Conservation (phyloP, 768 basidiomycete species). For the Albatrellus ellisii region DNA sequence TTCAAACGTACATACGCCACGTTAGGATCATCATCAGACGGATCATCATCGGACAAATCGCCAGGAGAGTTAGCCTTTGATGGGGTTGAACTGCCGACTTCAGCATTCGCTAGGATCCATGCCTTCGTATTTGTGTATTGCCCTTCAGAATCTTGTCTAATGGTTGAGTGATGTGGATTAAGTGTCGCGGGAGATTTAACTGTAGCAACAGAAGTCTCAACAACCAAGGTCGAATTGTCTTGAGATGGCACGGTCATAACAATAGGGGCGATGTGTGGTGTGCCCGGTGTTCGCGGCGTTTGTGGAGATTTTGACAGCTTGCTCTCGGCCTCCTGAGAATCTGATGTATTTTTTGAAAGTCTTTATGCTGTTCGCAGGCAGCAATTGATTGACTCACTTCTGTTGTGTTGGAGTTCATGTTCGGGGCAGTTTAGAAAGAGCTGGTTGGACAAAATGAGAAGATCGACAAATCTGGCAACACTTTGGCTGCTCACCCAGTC, state of each 20-base stretch:
- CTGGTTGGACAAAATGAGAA: slow-evolving; percentile 24
- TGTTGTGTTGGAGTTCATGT: slow-evolving; percentile 35
- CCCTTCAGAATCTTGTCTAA: too few species aligned
- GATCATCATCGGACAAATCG: slow-evolving; percentile 1
- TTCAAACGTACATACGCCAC: slow-evolving; percentile 50
- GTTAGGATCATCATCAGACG: slow-evolving; percentile 33
- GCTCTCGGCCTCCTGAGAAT: not conserved
- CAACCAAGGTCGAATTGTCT: too few species aligned
- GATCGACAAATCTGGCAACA: not conserved
- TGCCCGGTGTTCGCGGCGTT: not conserved
- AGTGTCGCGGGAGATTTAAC: too few species aligned
- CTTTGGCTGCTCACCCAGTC: slow-evolving; percentile 60
- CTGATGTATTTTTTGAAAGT: not conserved
- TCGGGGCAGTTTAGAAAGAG: slow-evolving; percentile 51
- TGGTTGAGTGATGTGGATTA: too few species aligned
- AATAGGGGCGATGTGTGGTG: not conserved
- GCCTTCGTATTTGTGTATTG: too few species aligned
- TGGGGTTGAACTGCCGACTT: too few species aligned
- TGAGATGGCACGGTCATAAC: too few species aligned
- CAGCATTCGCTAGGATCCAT: too few species aligned
- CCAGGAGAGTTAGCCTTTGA: not conserved
- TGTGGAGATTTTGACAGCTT: not conserved
- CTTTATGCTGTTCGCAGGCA: not conserved
- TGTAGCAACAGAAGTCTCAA: too few species aligned
- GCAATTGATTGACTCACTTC: slow-evolving; percentile 21